phyloP scores from a whole-genome alignment of 768 basidiomycete species.

The Hypsizygus marmoreus region DNA sequence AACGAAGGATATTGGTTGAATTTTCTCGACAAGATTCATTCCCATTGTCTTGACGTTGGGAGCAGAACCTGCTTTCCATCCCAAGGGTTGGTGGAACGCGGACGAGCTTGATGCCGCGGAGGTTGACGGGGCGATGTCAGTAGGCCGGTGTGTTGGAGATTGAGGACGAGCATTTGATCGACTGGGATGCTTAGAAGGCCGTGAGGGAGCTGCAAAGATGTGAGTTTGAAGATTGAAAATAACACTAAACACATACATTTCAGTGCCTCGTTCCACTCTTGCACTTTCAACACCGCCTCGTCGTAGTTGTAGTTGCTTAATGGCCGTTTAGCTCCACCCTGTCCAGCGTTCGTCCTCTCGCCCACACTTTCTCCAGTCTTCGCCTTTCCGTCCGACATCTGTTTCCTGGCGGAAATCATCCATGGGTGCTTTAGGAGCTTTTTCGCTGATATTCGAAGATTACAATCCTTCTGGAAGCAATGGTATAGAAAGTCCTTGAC shows the following conservation, averaged over 20 bases:
- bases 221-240: constrained; percentile 11
- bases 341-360: constrained; percentile 33
- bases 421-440: constrained; percentile 93
- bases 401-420: constrained; percentile 87
- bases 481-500: constrained; percentile 97
- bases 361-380: constrained; percentile 31
- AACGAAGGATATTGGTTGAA: constrained; percentile 64
- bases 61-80: constrained; percentile 35
- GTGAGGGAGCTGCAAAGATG: constrained; percentile 58
- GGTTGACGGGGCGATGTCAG: constrained; percentile 31
- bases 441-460: constrained; percentile 90
- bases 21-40: constrained; percentile 50
- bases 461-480: constrained; percentile 98
- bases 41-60: constrained; percentile 35
- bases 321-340: constrained; percentile 44
- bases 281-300: constrained; percentile 91
- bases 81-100: constrained; percentile 28
- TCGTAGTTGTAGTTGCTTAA: constrained; percentile 87
- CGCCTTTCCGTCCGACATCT: constrained; percentile 52
- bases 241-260: constrained; percentile 58
- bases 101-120: constrained; percentile 31
- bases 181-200: constrained; percentile 67
- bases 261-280: constrained; percentile 98
- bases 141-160: constrained; percentile 47
- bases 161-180: constrained; percentile 45